Base-by-base conservation (phyloP, 257 asterid genomes). In the Przewalskia tangutica region DNA sequence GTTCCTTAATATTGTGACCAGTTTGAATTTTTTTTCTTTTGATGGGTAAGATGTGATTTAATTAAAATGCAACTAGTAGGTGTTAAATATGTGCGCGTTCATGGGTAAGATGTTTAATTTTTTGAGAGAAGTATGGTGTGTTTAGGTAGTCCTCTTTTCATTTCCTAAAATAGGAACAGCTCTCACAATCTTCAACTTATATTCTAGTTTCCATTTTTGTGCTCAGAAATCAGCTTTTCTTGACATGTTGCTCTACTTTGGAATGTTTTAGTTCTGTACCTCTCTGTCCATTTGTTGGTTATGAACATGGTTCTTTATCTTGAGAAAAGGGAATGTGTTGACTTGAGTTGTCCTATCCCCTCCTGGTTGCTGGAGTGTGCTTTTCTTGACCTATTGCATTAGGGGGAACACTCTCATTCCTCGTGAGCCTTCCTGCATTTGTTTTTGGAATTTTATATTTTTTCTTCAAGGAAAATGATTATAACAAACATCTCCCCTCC, bases 191-290 rank as follows among this genome's bases (percentile, higher is more conserved):
- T 4, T 51, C 17, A 12, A 67, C 2, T 17, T 44, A 42, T 70
- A n/a, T 6, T 70, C 4, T 70, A 18, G 77, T 44, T 50, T 40
- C 4, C 54, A 68, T 40, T 40, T 54, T 4, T 40, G 54, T 40
- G 5, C 53, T 40, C 54, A 38, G 13, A 9, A 40, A 40, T 68
- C 0, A 68, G 54, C 53, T 68, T 68, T 70, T 10, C 56, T 44
- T 70, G 58, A 70, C 78, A 70, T 67, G 40, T 70, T 44, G 36
- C n/a, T 70, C 78, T 44, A 70, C n/a, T 56, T 70, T 70, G 78
- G 78, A 70, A 11, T 44, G 10, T 44, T 20, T 70, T 44, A 46
- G 23, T 40, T n/a, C 58, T 70, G 58, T 44, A 44, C n/a, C 1
- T 46, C 38, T 40, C 16, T 0, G 7, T 66, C 76, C 12, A 9